phyloP scores from a whole-genome alignment of 768 basidiomycete species.

The Roridomyces roridus region DNA sequence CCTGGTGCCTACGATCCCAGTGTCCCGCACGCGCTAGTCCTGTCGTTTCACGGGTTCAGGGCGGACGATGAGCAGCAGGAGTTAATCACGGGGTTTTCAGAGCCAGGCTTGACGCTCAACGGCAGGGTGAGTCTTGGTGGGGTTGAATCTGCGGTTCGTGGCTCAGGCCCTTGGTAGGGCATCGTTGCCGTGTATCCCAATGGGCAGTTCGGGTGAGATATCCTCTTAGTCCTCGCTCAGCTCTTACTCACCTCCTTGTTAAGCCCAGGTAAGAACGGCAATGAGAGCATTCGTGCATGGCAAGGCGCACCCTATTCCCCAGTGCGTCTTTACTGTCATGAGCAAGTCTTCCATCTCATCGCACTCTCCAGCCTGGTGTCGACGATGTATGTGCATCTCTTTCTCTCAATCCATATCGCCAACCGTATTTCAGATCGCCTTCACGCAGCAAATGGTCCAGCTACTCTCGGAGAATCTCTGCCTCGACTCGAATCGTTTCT shows the following conservation, averaged over 20 bases:
- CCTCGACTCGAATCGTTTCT: slow-evolving; percentile 23
- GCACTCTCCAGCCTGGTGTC: slow-evolving; percentile 5
- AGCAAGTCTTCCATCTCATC: background rate
- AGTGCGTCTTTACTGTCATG: background rate
- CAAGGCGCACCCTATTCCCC: slow-evolving; percentile 23
- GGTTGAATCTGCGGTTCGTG: background rate
- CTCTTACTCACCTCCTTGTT: too few relatives aligned
- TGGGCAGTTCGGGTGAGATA: slow-evolving; percentile 15
- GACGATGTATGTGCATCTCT: slow-evolving; percentile 10
- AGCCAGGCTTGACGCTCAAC: slow-evolving; percentile 15
- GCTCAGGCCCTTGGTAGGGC: slow-evolving; percentile 2
- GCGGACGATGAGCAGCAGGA: slow-evolving; percentile 19
- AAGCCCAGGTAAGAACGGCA: slow-evolving; percentile 20
- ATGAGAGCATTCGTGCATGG: slow-evolving; percentile 21
- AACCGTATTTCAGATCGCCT: slow-evolving; percentile 10
- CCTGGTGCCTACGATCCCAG: slow-evolving; percentile 8
- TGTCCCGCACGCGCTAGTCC: slow-evolving; percentile 16
- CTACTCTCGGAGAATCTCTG: slow-evolving; percentile 21
- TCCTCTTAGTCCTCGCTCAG: too few relatives aligned
- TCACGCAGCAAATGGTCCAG: slow-evolving; percentile 19
- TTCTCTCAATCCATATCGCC: background rate
- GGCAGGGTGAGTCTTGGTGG: slow-evolving; percentile 14
- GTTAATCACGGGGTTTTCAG: slow-evolving; percentile 19
- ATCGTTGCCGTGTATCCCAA: slow-evolving; percentile 23
- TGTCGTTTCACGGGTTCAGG: slow-evolving; percentile 23